Conservation (phyloP, 2,329 filamentous ascomycete genomes). For the Cladophialophora bantiana region DNA sequence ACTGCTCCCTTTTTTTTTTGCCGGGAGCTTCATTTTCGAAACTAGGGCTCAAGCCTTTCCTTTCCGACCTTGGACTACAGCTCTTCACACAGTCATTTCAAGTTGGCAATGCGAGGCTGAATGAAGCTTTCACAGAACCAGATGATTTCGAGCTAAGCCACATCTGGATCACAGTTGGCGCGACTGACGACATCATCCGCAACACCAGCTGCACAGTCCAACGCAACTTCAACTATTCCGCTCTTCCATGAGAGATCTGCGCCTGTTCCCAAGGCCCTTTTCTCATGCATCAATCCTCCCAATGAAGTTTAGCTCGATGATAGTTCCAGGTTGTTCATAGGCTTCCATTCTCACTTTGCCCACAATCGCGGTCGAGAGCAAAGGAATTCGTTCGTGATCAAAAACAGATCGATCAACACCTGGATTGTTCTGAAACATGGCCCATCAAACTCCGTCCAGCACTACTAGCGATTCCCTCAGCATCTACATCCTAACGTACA, state of each 20-base stretch:
- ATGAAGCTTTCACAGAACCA: not conserved
- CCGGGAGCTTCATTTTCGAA: too few species aligned
- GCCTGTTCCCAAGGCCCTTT: not conserved
- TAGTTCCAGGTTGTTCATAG: not conserved
- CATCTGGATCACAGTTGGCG: not conserved
- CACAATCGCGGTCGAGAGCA: not conserved
- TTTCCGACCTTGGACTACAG: too few species aligned
- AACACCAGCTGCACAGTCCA: not conserved
- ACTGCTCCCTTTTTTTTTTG: too few species aligned
- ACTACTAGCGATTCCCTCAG: slow-evolving; percentile 18
- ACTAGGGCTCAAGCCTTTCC: too few species aligned
- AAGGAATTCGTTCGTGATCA: not conserved
- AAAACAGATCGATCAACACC: not conserved
- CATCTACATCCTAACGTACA: slow-evolving; percentile 81
- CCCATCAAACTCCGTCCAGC: not conserved
- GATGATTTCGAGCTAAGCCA: not conserved
- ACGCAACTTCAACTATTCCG: not conserved
- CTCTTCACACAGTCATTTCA: not conserved
- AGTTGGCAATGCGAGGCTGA: not conserved
- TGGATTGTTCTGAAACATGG: not conserved
- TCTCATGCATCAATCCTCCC: not conserved
- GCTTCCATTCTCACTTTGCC: not conserved
- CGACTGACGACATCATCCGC: slow-evolving; percentile 1
- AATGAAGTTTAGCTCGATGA: not conserved
- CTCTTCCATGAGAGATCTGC: not conserved